phyloP scores from a whole-genome alignment of 1,284 basidiomycete species.

The Omphalotus olearius region DNA sequence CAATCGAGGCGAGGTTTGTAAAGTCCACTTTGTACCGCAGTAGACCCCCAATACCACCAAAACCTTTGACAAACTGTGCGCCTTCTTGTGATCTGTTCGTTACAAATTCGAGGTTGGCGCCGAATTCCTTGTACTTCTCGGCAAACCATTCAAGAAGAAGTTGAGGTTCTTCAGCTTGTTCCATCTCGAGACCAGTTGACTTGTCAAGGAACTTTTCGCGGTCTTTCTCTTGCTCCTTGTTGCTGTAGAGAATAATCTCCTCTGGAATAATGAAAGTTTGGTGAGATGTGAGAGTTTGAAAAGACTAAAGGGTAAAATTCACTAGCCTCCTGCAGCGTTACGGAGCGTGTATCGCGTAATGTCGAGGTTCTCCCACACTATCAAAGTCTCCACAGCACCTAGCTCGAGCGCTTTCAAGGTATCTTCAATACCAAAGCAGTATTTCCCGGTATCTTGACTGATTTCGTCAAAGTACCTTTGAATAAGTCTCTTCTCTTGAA shows the following conservation, averaged over 20 bases:
- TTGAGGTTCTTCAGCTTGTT: constrained; percentile 76
- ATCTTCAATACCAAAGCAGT: constrained; percentile 98
- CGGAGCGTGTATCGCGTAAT: constrained; percentile 82
- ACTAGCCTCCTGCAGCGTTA: constrained; percentile 83
- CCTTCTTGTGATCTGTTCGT: constrained; percentile 95
- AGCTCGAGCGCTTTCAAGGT: constrained; percentile 96
- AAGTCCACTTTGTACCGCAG: constrained; percentile 96
- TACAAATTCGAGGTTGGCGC: constrained; percentile 89
- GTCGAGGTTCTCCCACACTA: constrained; percentile 98
- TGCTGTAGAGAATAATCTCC: constrained; percentile 77
- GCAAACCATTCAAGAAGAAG: constrained; percentile 96
- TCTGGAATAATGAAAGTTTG: constrained; percentile 41
- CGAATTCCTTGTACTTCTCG: constrained; percentile 98
- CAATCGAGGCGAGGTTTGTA: constrained; percentile 66
- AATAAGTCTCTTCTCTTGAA: constrained; percentile 97
- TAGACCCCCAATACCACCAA: constrained; percentile 96
- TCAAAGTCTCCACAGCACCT: constrained; percentile 94
- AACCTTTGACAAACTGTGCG: constrained; percentile 97
- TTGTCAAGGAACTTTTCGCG: constrained; percentile 94
- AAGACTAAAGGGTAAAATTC: not conserved
- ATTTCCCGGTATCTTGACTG: constrained; percentile 94
- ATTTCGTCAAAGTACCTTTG: constrained; percentile 99
- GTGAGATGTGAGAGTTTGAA: not conserved
- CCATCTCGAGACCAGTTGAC: constrained; percentile 95
- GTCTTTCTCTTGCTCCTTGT: constrained; percentile 84